Conservation (phyloP, 2,329 filamentous ascomycete genomes). For the Thielaviopsis ethacetica region DNA sequence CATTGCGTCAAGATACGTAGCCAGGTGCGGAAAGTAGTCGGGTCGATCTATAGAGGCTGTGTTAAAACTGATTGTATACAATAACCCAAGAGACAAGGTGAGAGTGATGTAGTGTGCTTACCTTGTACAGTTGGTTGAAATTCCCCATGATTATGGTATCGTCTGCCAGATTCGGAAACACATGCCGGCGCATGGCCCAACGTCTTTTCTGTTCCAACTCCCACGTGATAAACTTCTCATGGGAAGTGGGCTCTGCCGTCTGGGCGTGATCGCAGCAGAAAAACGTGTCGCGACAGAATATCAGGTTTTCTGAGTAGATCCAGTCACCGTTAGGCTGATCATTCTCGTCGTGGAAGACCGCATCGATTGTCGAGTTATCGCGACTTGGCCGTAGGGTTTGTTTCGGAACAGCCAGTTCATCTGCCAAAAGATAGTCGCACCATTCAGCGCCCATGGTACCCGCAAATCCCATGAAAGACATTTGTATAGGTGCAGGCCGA, state of each 20-base stretch:
- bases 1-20: conserved; percentile 73
- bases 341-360: conserved; percentile 49
- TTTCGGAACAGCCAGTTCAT: conserved; percentile 69
- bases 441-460: conserved; percentile 92
- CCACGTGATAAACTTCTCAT: conserved; percentile 55
- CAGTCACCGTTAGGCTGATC: conserved; percentile 58
- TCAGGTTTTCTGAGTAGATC: conserved; percentile 94
- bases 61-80: conserved; percentile 6
- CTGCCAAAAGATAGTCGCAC: conserved; percentile 94
- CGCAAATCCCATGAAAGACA: conserved; percentile 99
- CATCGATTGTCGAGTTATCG: conserved; percentile 56
- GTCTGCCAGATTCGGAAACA: conserved; percentile 72
- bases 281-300: conserved; percentile 88
- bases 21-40: conserved; percentile 91
- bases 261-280: conserved; percentile 97
- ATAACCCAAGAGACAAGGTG: background rate
- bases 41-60: conserved; percentile 58
- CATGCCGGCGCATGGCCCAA: conserved; percentile 83
- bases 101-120: conserved; percentile 23
- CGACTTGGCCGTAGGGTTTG: conserved; percentile 68
- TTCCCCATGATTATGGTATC: conserved; percentile 86
- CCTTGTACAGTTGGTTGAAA: conserved; percentile 98
- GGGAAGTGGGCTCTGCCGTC: conserved; percentile 50
- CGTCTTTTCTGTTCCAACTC: conserved; percentile 63
- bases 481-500: conserved; percentile 84